Base-by-base conservation (phyloP, 176 grass and related monocot species). In the Oryza meyeriana region DNA sequence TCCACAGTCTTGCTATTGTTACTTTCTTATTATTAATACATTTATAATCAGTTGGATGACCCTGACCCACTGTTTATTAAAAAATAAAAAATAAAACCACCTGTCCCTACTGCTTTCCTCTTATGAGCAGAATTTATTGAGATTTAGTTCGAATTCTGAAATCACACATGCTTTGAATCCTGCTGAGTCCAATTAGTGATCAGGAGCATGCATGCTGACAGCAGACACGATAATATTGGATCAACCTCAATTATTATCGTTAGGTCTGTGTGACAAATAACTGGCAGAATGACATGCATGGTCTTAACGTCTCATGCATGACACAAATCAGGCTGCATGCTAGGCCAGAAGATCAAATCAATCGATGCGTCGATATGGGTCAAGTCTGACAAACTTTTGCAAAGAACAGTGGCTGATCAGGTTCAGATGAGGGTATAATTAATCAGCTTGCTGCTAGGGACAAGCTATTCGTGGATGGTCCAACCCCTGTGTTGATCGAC, bases 191-290 rank as follows among this genome's bases (percentile, higher is more conserved):
- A 64, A 27, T 78, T 65, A 13, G 17, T 26, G 36, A 28, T 65
- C 10, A 33, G 26, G 4, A 27, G 1, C 7, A 39, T 32, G 57
- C 57, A 20, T 6, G 8, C 58, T 65, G 45, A 14, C 64, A 69
- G 12, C 64, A 18, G 31, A 80, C 64, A 57, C 13, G n/a, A 80
- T 57, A 52, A 80, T 57, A 38, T 11, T 69, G 44, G 30, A 69
- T 36, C 29, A 69, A 69, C 42, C 44, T 69, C 77, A 80, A 35
- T 68, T 80, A 80, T 68, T 80, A 68, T 30, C 5, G 39, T 31
- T 68, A 52, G 63, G 27, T 67, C 28, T 67, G 22, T 25, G 52
- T 76, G 34, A 14, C 50, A 68, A 18, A 41, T n/a, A 69, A 71
- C 3, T 70, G 39, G 3, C 40, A 68, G 16, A 13, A 42, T 16